phyloP scores from a whole-genome alignment of 352 stramenopile genomes.

The Globisporangium irregulare region DNA sequence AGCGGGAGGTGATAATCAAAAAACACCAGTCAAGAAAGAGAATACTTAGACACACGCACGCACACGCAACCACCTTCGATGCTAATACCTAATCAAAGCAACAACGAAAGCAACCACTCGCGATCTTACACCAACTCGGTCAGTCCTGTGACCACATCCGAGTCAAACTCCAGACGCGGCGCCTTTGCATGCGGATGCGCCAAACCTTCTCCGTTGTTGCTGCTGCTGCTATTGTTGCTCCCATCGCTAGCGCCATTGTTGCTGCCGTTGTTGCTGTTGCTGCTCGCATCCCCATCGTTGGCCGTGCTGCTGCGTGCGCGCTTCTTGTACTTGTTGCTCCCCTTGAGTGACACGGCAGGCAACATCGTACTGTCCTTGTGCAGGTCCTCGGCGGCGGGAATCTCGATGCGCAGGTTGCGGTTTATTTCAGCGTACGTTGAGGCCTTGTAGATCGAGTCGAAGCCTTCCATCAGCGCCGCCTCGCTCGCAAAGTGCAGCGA shows the following conservation, averaged over 20 bases:
- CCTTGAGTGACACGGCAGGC: constrained; percentile 43
- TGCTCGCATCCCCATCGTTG: neutral
- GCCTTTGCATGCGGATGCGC: constrained; percentile 32
- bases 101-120: neutral
- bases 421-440: constrained; percentile 54
- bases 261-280: neutral
- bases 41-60: neutral
- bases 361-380: constrained; percentile 66
- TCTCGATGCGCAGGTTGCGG: constrained; percentile 72
- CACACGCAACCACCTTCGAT: neutral
- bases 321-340: constrained; percentile 56
- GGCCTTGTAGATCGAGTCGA: constrained; percentile 77
- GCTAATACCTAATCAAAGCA: neutral
- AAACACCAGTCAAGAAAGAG: neutral
- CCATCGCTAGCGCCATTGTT: neutral
- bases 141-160: constrained; percentile 54
- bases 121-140: constrained; percentile 45
- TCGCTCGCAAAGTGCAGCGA: constrained; percentile 69
- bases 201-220: neutral
- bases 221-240: neutral
- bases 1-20: neutral
- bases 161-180: constrained; percentile 57
- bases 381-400: constrained; percentile 63
- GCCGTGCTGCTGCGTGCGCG: constrained; percentile 27
- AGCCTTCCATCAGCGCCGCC: constrained; percentile 52